Base-by-base conservation (phyloP, 257 asterid genomes). In the Anisodus tanguticus region DNA sequence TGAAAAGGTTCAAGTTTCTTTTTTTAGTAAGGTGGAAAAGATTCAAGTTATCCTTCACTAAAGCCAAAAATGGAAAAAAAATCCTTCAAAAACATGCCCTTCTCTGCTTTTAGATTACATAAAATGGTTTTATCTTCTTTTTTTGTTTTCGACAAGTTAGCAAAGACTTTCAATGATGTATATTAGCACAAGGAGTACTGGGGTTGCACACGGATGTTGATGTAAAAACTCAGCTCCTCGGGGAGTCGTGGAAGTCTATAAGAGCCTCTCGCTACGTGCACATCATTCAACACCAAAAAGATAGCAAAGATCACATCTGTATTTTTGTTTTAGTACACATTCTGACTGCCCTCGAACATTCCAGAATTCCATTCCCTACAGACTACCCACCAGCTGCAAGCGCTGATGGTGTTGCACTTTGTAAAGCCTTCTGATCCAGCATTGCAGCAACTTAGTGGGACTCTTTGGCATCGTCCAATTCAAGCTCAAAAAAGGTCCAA, bases 341-440 rank as follows among this genome's bases (percentile, higher is more conserved):
- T 45, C 3, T 19, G 35, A 45, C 45, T 71, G 17, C 58, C 79
- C 58, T 31, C 35, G 35, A 1, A 47, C 80, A 72, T 45, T 72
- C 80, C 59, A 72, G 59, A 72, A 47, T 72, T 72, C 59, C 59
- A 2, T 72, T 72, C 41, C 80, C 80, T 72, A 47, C 59, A 72
- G 80, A 47, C 76, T 47, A 47, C 59, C 59, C 35, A 47, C 59
- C 59, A 72, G 80, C 37, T 72, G 53, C 79, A 71, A 71, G 79
- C 17, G 16, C 17, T 37, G 53, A n/a, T 9, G 59, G 19, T 64
- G 45, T 64, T 64, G 71, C 71, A 31, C 26, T 72, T 72, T 72
- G 41, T 47, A 11, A 19, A 19, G 59, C 41, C 5, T 47, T n/a
- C 59, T 72, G 59, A 72, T 47, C 59, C 80, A 72, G 39, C 10